Base-by-base conservation (phyloP, 768 basidiomycete species). In the Tulasnella sp. region DNA sequence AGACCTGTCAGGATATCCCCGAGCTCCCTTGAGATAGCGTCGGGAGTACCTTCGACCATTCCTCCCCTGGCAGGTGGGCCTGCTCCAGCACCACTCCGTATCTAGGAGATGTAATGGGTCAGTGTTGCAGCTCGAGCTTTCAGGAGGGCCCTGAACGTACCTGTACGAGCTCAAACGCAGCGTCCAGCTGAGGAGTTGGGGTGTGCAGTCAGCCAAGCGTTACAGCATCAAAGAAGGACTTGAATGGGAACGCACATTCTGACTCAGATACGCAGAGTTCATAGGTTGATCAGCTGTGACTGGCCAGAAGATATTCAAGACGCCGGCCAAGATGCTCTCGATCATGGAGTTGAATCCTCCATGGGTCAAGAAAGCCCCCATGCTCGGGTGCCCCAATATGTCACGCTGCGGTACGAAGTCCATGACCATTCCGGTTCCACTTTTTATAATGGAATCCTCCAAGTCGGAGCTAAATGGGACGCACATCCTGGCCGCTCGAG, bases 391-490 rank as follows among this genome's bases (percentile, higher is more conserved):
- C n/a, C 30, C 34, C 34, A 55, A 45, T 19, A 42, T 34, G 34
- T 41, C 53, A 9, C n/a, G 22, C 41, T 55, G 53, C 34, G 53
- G 53, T 2, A 45, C 53, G 22, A 41, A 55, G 53, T 55, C 53
- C 30, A 41, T 34, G 22, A 55, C 27, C 21, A 42, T 1, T 2
- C 31, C 53, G 21, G 19, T 34, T 8, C 19, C 25, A 24, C 19
- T 55, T 11, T n/a, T 27, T 24, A 34, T 34, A 2, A 51, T 12
- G 10, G 34, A 17, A 1, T 11, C 17, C 24, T 55, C 53, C n/a
- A 42, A 1, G 30, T 55, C 53, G 30, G 30, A 21, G 17, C 30
- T 27, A 8, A 55, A 27, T 34, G 50, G 50, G 21, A 27, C 29
- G 41, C n/a, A 55, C 8, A 31, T 42, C 34, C 34, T 55, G 1